phyloP scores from a whole-genome alignment of 1,284 basidiomycete species.

The Ustilago shanxiensis region DNA sequence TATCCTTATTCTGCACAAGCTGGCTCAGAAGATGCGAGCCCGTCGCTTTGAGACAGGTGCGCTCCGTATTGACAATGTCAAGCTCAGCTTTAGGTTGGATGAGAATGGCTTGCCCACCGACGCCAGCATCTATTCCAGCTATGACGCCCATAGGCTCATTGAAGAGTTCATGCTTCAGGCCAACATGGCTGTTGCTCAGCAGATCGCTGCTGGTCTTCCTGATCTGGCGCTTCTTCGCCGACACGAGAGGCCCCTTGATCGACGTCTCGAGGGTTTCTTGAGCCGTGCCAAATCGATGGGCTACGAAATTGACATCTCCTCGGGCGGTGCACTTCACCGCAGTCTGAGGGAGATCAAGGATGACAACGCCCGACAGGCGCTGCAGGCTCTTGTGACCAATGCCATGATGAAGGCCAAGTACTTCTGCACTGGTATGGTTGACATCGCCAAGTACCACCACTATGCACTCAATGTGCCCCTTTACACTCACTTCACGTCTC shows the following conservation, averaged over 20 bases:
- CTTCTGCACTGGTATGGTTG: slow-evolving; percentile 98
- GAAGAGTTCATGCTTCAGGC: slow-evolving; percentile 98
- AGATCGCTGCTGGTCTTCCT: slow-evolving; percentile 91
- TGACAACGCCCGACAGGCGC: slow-evolving; percentile 76
- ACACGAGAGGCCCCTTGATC: slow-evolving; percentile 91
- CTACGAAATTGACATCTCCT: slow-evolving; percentile 82
- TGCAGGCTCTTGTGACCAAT: slow-evolving; percentile 86
- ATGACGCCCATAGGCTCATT: slow-evolving; percentile 83
- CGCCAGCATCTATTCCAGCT: slow-evolving; percentile 77
- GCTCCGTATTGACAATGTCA: slow-evolving; percentile 80
- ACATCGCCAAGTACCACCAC: slow-evolving; percentile 97
- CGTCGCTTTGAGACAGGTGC: slow-evolving; percentile 86
- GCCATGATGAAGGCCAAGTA: slow-evolving; percentile 93
- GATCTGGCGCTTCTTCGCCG: slow-evolving; percentile 94
- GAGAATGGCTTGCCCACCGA: slow-evolving; percentile 85
- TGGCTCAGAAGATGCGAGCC: slow-evolving; percentile 79
- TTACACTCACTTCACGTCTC: slow-evolving; percentile 92
- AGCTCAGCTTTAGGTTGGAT: slow-evolving; percentile 84
- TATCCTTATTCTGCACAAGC: slow-evolving; percentile 77
- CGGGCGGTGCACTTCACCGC: slow-evolving; percentile 84
- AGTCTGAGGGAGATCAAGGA: slow-evolving; percentile 80
- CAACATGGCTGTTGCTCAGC: slow-evolving; percentile 89
- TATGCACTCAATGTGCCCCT: slow-evolving; percentile 90
- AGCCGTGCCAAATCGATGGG: slow-evolving; percentile 78
- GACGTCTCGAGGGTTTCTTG: slow-evolving; percentile 70